Conservation (phyloP, 805 yeast species). For the Yarrowia sp. region DNA sequence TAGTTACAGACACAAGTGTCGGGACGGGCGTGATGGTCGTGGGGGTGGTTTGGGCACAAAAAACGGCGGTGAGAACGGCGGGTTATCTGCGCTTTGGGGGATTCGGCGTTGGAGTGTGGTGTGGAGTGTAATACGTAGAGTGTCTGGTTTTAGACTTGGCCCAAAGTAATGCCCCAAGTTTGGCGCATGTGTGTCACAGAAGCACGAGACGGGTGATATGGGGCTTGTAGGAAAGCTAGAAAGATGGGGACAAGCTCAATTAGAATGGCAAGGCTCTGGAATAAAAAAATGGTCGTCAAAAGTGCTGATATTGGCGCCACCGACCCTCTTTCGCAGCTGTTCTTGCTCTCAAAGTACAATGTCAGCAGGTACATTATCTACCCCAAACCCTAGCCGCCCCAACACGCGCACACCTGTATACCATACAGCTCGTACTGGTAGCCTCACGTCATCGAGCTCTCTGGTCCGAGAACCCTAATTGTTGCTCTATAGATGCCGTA, state of each 20-base stretch:
- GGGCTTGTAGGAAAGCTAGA: not conserved
- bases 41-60: not conserved
- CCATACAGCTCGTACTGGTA: not conserved
- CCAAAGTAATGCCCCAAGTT: constrained; percentile 5
- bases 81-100: not conserved
- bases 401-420: not conserved
- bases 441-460: not conserved
- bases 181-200: constrained; percentile 2
- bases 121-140: constrained; percentile 13
- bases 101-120: not conserved
- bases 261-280: not conserved
- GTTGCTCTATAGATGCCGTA: not conserved
- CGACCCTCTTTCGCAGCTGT: not conserved
- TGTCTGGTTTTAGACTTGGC: not conserved
- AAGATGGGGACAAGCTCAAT: not conserved
- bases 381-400: constrained; percentile 10
- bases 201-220: not conserved
- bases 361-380: constrained; percentile 1
- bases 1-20: not conserved
- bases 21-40: not conserved
- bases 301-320: not conserved
- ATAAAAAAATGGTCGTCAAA: not conserved
- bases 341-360: constrained; percentile 9
- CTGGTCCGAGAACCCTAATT: not conserved
- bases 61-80: not conserved